Evolutionary conservation across 495 filamentous ascomycete species (phyloP).

Genomic region (Cryomyces minteri): DNA sequence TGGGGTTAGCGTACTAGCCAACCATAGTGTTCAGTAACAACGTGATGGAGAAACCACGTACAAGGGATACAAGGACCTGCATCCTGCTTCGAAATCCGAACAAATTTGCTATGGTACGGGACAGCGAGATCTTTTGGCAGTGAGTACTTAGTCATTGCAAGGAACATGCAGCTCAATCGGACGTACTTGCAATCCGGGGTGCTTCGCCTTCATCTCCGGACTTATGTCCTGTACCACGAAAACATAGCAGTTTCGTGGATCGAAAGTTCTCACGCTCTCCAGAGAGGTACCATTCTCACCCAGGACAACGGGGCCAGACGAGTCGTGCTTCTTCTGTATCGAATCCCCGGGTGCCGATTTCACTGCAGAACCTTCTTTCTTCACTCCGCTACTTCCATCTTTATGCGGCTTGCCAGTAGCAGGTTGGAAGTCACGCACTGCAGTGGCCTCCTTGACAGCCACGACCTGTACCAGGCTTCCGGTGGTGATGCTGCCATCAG

Average conservation of each 20-base stretch:
- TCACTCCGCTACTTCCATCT: slow-evolving; percentile 8
- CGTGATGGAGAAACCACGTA: slow-evolving; percentile 14
- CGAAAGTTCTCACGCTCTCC: slow-evolving; percentile 8
- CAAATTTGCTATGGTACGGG: slow-evolving; percentile 53
- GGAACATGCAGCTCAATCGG: background rate
- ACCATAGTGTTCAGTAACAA: background rate
- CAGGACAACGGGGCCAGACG: background rate
- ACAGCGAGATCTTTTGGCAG: slow-evolving; percentile 54
- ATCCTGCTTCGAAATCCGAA: slow-evolving; percentile 68
- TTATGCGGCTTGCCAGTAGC: slow-evolving; percentile 22
- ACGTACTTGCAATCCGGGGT: slow-evolving; percentile 44
- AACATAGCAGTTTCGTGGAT: slow-evolving; percentile 16
- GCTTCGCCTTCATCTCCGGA: slow-evolving; percentile 39
- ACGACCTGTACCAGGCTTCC: slow-evolving; percentile 63
- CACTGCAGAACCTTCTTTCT: background rate
- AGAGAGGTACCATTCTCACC: slow-evolving; percentile 11
- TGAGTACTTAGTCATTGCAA: slow-evolving; percentile 27
- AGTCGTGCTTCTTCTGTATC: background rate
- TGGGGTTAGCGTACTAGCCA: background rate
- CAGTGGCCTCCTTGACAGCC: slow-evolving; percentile 26
- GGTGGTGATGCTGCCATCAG: slow-evolving; percentile 38
- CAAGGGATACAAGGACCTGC: slow-evolving; percentile 57
- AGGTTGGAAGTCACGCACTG: slow-evolving; percentile 15
- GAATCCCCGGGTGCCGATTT: background rate
- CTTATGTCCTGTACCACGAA: slow-evolving; percentile 29